phyloP scores from a whole-genome alignment of 345 rosid genomes.

The Camelina laxa region DNA sequence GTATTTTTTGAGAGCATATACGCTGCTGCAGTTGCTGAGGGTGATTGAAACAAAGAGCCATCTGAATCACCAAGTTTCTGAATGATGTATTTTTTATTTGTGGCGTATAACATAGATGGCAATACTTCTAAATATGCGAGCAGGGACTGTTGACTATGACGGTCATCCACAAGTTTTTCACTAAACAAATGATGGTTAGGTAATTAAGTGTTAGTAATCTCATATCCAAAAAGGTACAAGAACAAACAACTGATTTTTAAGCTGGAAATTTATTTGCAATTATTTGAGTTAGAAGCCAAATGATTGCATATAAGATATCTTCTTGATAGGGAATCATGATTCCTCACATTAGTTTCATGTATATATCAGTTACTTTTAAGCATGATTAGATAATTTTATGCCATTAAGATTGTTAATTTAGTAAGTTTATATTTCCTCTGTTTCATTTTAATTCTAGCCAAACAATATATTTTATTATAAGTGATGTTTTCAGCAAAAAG shows the following conservation, averaged over 20 bases:
- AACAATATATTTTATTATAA: no score
- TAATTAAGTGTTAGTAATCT: not conserved
- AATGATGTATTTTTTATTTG: constrained; percentile 41
- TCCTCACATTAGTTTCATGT: not conserved
- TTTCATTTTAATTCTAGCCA: no score
- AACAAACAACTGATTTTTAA: not conserved
- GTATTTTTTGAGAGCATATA: constrained; percentile 55
- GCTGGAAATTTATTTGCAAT: not conserved
- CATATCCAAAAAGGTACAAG: not conserved
- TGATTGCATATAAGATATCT: not conserved
- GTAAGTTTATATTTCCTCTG: not conserved
- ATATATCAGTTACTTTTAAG: no score
- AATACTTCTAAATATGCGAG: constrained; percentile 57
- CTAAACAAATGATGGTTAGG: constrained; percentile 24
- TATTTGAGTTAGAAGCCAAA: not conserved
- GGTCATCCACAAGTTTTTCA: constrained; percentile 43
- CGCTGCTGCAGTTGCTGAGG: constrained; percentile 68
- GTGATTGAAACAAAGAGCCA: constrained; percentile 66
- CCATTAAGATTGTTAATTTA: not conserved
- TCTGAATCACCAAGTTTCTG: constrained; percentile 34
- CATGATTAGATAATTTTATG: no score
- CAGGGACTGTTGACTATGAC: constrained; percentile 33
- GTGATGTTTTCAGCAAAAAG: no score
- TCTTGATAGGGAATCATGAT: no score
- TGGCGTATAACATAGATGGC: constrained; percentile 32